Evolutionary conservation across 768 basidiomycete genomes (phyloP).

Genomic region (Asterophora lycoperdoides): DNA sequence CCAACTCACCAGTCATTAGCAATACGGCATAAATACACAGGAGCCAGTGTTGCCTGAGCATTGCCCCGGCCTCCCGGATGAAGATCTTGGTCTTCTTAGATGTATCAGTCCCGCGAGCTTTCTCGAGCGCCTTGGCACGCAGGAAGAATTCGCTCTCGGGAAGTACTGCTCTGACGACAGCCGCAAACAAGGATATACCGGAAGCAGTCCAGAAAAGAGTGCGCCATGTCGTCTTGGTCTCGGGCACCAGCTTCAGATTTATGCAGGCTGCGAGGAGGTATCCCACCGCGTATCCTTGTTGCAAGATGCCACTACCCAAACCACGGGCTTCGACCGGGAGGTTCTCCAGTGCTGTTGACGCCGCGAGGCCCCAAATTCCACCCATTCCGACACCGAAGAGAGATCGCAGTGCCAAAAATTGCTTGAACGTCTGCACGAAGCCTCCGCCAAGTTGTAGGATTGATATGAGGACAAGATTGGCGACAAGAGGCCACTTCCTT

Average conservation of each 20-base stretch:
- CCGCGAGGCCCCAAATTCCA: slow-evolving; percentile 82
- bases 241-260: slow-evolving; percentile 62
- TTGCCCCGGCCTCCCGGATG: slow-evolving; percentile 63
- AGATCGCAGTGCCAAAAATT: slow-evolving; percentile 79
- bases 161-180: slow-evolving; percentile 54
- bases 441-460: slow-evolving; percentile 75
- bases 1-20: slow-evolving; percentile 16
- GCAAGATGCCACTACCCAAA: slow-evolving; percentile 77
- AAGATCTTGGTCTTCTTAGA: slow-evolving; percentile 65
- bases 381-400: slow-evolving; percentile 90
- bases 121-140: slow-evolving; percentile 54
- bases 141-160: slow-evolving; percentile 80
- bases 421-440: slow-evolving; percentile 69
- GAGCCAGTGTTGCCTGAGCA: slow-evolving; percentile 81
- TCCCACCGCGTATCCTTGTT: slow-evolving; percentile 86
- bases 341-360: slow-evolving; percentile 83
- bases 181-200: slow-evolving; percentile 68
- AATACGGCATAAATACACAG: slow-evolving; percentile 75
- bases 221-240: slow-evolving; percentile 55
- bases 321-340: slow-evolving; percentile 86
- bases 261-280: slow-evolving; percentile 81
- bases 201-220: slow-evolving; percentile 78
- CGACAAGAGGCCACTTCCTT: slow-evolving; percentile 88
- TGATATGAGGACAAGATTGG: slow-evolving; percentile 67
- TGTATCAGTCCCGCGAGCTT: slow-evolving; percentile 53